These are phyloP conservation scores for Dryas drummondii DNA, from an alignment of 306 rosid species.

Conservation along the genomic window DNA sequence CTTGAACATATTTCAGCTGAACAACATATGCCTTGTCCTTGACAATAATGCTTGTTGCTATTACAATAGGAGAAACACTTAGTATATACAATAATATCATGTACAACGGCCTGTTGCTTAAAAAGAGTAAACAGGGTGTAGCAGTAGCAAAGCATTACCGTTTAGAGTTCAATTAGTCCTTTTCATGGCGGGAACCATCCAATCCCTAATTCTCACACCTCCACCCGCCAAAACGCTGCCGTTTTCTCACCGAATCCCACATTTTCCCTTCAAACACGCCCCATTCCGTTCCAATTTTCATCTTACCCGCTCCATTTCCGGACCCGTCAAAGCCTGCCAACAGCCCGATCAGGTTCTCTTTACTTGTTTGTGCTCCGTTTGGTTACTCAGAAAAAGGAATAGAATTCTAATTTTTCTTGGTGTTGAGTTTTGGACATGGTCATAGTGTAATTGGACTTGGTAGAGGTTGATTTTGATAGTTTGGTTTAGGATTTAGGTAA, in stretches of 20 bases:
- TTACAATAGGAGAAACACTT: too few species aligned
- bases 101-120: too few species aligned
- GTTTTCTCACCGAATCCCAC: constrained; percentile 19
- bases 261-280: constrained; percentile 8
- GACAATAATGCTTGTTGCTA: too few species aligned
- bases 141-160: too few species aligned
- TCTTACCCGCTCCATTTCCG: constrained; percentile 20
- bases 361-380: constrained; percentile 4
- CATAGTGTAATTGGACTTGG: not conserved
- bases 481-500: not conserved
- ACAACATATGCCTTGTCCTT: too few species aligned
- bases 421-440: not conserved
- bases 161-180: not conserved
- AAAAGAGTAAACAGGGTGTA: too few species aligned
- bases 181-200: constrained; percentile 57
- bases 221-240: constrained; percentile 30
- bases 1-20: too few species aligned
- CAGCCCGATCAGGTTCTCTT: constrained; percentile 53
- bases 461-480: not conserved
- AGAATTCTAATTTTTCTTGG: not conserved
- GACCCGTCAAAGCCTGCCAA: constrained; percentile 46
- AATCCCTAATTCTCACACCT: constrained; percentile 42
- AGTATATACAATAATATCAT: too few species aligned
- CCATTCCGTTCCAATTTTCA: not conserved
- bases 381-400: not conserved